Evolutionary conservation across 805 yeast species (phyloP).

Genomic region (Candida glaebosa): DNA sequence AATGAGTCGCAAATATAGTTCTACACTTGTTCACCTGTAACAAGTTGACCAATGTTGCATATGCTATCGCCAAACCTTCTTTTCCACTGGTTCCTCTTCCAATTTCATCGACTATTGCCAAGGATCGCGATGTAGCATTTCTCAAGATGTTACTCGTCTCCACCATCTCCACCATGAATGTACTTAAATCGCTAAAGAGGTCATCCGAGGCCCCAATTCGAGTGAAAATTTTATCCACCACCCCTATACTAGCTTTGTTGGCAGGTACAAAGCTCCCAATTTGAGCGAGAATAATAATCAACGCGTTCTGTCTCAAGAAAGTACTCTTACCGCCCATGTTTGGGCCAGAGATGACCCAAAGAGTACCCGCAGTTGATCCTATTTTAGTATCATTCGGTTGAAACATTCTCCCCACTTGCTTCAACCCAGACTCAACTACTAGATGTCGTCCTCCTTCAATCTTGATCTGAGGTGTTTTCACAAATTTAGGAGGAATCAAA

Average conservation of each 20-base stretch:
- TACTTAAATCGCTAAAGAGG: conserved; percentile 69
- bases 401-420: conserved; percentile 45
- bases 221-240: conserved; percentile 75
- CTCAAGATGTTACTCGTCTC: conserved; percentile 62
- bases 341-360: conserved; percentile 76
- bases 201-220: conserved; percentile 88
- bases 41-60: conserved; percentile 63
- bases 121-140: conserved; percentile 52
- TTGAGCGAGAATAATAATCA: conserved; percentile 68
- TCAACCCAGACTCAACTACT: conserved; percentile 77
- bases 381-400: conserved; percentile 36
- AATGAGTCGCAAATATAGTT: conserved; percentile 88
- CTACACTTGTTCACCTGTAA: conserved; percentile 56
- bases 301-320: conserved; percentile 69
- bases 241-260: conserved; percentile 50
- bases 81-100: conserved; percentile 84
- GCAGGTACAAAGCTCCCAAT: conserved; percentile 78
- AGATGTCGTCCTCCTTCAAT: conserved; percentile 74
- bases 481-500: conserved; percentile 63
- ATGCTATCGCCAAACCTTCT: conserved; percentile 86
- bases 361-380: conserved; percentile 14
- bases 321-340: conserved; percentile 90
- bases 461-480: conserved; percentile 42
- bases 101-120: conserved; percentile 71
- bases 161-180: conserved; percentile 79